Conservation (phyloP, 257 asterid species). For the Rehmannia glutinosa region DNA sequence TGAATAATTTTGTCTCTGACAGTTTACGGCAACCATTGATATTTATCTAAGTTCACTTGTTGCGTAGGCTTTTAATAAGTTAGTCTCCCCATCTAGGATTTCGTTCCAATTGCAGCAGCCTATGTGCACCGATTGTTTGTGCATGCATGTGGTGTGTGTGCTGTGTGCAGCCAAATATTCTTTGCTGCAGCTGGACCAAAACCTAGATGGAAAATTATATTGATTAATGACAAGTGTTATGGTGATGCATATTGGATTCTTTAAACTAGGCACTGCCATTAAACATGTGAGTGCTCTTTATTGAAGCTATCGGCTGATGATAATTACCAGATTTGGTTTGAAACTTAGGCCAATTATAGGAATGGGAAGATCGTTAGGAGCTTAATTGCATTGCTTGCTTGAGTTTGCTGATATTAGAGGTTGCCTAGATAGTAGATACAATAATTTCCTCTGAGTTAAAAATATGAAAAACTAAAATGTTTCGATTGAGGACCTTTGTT, state of each 20-base stretch:
- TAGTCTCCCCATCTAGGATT: too few relatives aligned
- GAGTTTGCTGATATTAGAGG: neutral
- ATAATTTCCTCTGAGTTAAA: too few relatives aligned
- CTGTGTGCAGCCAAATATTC: too few relatives aligned
- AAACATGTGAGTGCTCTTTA: neutral
- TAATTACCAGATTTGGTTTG: neutral
- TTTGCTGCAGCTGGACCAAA: too few relatives aligned
- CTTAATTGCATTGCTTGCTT: neutral
- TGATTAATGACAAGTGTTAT: neutral
- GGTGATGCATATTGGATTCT: neutral
- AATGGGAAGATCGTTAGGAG: neutral
- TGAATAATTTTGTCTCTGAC: neutral
- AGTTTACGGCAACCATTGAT: too few relatives aligned
- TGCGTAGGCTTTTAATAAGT: too few relatives aligned
- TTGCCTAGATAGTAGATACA: too few relatives aligned
- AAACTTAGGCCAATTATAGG: neutral
- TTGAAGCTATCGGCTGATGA: neutral
- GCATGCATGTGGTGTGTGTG: too few relatives aligned
- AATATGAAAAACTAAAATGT: too few relatives aligned
- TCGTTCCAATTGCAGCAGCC: too few relatives aligned
- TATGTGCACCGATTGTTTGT: too few relatives aligned
- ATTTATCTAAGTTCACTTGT: too few relatives aligned
- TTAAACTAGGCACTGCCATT: neutral
- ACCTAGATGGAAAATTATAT: neutral
- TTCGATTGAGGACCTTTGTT: neutral